Evolutionary conservation across 768 basidiomycete species (phyloP), one percentile per base, ranked within the genome.

Genomic region (Melanogaster broomeanus): DNA sequence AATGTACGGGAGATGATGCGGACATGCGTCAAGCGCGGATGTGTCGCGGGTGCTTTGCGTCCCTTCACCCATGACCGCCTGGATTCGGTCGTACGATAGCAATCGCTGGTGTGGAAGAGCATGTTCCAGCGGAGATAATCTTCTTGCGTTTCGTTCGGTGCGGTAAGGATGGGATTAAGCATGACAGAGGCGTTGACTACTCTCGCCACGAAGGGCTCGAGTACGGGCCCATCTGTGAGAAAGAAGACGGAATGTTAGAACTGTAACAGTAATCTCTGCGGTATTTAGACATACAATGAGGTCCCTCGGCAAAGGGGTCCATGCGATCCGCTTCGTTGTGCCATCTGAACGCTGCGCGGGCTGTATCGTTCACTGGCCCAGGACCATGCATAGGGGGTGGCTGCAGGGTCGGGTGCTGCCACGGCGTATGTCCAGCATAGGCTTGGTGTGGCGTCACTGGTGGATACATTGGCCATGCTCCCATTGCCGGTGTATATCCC

Each of bases 91-190:
- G 84, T 86, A 50, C 83, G 79, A 57, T 79, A 79, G 48, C 83
- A 82, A 52, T 81, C 75, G 35, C 75, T 78, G 6, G 85, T 78
- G 6, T 74, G 71, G 63, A 83, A 88, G 37, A 87, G 75, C 83
- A 90, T 86, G 68, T 87, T 86, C 87, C 88, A 90, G 42, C 78
- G 80, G 39, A 90, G 70, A 61, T 80, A 79, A 6, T 77, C 76
- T 1, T 79, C 75, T 5, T 69, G 58, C 4, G 65, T 64, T 9
- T 74, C 73, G 0, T 77, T 66, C 53, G 66, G 71, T 18, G 84
- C 82, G 0, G 68, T 60, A 15, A 90, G 71, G 22, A 89, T 74
- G 0, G 88, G 87, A 61, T 90, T 90, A 30, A 90, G 50, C 41
- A 68, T 65, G 6, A 84, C 56, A 6, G 57, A 54, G 1, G 81